Base-by-base conservation (phyloP, 2,329 filamentous ascomycete species). In the Hypoxylon sp. region DNA sequence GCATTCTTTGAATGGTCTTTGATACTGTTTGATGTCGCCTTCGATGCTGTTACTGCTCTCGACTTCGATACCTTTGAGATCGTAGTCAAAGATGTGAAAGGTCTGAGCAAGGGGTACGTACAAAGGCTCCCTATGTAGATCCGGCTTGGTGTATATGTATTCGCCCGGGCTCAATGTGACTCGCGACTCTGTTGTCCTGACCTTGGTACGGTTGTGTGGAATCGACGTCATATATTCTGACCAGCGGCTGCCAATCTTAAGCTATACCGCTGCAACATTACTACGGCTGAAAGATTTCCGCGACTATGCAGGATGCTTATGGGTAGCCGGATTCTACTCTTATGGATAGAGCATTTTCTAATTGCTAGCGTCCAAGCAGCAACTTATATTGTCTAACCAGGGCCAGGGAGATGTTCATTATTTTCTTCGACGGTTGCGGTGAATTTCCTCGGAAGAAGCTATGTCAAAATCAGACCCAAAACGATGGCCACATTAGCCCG, bases 1-100 rank as follows among this genome's bases (percentile, higher is more conserved):
- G 91, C 95, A 67, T 97, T 99, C 80, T 97, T 98, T 79, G 95
- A 99, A 79, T 99, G 95, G 95, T 84, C 93, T 20, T 84, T 99
- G 65, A 93, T 99, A 74, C 82, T 99, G 70, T 92, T 97, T 77
- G 95, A 99, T 78, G 93, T 99, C 60, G 94, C 87, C 28, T 99
- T 99, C 80, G 95, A 99, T 81, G 93, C 95, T 54, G 91, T 98
- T 62, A 98, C 95, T 10, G 90, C 92, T 59, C 82, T 97, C 73
- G 95, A 99, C 81, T 99, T 98, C 81, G 85, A 89, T 67, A 88
- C 90, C 56, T 91, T 98, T 75, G 94, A 98, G 78, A 82, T 99
- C 73, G 85, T 93, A 71, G 85, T 99, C 68, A 92, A 88, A 82
- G 94, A 98, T 81, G 86, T 94, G 70, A 94, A 93, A 82, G 94